Evolutionary conservation across 768 basidiomycete species (phyloP).

Genomic region (Phanerochaete carnosa): DNA sequence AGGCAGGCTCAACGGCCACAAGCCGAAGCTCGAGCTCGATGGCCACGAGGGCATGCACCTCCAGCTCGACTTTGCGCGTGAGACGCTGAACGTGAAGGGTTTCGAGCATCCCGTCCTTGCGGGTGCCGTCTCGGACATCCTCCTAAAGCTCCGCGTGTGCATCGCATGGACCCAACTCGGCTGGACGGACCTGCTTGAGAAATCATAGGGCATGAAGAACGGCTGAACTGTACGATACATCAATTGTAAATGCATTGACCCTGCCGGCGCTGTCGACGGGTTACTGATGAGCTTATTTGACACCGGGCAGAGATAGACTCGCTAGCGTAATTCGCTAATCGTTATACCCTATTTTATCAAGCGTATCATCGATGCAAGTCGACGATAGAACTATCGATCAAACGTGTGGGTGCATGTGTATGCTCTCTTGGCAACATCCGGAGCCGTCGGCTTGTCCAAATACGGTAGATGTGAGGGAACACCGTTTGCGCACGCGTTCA

Average conservation of each 20-base stretch:
- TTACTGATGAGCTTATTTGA: background rate
- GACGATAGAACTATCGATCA: background rate
- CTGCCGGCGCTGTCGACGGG: background rate
- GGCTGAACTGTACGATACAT: background rate
- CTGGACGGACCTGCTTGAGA: constrained; percentile 48
- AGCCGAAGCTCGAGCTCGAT: constrained; percentile 7
- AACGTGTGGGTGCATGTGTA: background rate
- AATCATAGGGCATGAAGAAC: background rate
- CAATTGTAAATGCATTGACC: background rate
- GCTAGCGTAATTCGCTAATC: background rate
- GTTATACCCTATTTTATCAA: background rate
- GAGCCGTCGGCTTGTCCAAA: background rate
- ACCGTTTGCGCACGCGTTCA: background rate
- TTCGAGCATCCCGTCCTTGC: constrained; percentile 63
- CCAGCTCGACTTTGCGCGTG: background rate
- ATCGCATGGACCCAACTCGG: constrained; percentile 54
- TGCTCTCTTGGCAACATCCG: background rate
- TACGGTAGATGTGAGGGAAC: background rate
- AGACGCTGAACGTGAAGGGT: constrained; percentile 45
- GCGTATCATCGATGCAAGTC: background rate
- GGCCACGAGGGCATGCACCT: constrained; percentile 10
- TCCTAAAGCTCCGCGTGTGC: constrained; percentile 36
- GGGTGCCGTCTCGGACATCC: constrained; percentile 38
- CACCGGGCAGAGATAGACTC: background rate
- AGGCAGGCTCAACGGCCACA: background rate